Percentiles rank a stretch among this genome's conserved stretches.
phyloP scores from a whole-genome alignment of 2,329 filamentous ascomycete genomes.

The Botrytis fragariae region DNA sequence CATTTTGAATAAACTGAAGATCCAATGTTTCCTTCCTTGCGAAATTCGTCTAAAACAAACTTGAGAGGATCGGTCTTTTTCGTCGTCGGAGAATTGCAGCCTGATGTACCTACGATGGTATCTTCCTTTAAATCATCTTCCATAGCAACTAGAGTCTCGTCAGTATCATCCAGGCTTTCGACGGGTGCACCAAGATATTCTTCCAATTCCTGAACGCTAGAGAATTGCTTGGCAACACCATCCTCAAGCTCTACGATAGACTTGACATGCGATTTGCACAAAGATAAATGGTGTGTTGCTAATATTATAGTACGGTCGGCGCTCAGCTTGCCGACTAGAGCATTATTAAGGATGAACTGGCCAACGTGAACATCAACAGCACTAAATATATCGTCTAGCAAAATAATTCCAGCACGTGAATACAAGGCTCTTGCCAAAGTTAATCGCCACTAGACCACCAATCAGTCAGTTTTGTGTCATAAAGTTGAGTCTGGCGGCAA shows the following conservation, averaged over 20 bases:
- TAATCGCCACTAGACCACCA: conserved; percentile 56
- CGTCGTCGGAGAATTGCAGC: not conserved
- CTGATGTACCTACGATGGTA: not conserved
- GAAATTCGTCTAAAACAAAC: conserved; percentile 19
- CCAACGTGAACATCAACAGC: conserved; percentile 79
- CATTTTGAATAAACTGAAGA: conserved; percentile 11
- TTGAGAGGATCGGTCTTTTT: conserved; percentile 11
- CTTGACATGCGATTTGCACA: conserved; percentile 67
- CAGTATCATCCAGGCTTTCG: conserved; percentile 8
- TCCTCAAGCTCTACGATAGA: conserved; percentile 61
- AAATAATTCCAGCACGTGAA: conserved; percentile 68
- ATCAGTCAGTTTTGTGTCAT: conserved; percentile 42
- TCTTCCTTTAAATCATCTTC: not conserved
- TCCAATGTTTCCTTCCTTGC: conserved; percentile 19
- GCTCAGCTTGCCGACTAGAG: conserved; percentile 66
- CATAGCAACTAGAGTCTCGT: not conserved
- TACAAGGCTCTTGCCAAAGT: conserved; percentile 76
- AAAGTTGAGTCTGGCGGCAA: not conserved
- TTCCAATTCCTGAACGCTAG: conserved; percentile 17
- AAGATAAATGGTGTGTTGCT: conserved; percentile 73
- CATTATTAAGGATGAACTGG: conserved; percentile 72
- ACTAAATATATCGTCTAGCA: conserved; percentile 82
- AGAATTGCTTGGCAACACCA: conserved; percentile 17
- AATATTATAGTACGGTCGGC: conserved; percentile 68
- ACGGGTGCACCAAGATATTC: conserved; percentile 17